These are phyloP conservation scores for Candida ficus DNA, from an alignment of 805 yeast species.

Conservation along the genomic window DNA sequence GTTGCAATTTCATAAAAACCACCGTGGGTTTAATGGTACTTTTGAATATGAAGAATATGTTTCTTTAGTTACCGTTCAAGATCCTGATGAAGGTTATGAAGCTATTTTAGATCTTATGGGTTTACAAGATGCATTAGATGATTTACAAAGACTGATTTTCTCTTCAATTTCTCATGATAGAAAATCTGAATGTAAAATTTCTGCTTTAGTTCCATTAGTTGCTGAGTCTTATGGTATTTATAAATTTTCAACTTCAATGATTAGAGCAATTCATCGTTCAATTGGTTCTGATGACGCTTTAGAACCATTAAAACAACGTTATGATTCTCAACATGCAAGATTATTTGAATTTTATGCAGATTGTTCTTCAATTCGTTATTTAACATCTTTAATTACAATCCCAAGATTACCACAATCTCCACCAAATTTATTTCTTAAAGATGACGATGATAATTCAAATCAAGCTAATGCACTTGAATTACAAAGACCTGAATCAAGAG, in stretches of 20 bases:
- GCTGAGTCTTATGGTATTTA: conserved; percentile 91
- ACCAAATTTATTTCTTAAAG: conserved; percentile 28
- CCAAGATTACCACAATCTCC: conserved; percentile 45
- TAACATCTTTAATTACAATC: conserved; percentile 74
- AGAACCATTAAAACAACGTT: conserved; percentile 67
- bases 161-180: conserved; percentile 60
- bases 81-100: conserved; percentile 94
- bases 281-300: conserved; percentile 72
- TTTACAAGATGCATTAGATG: conserved; percentile 78
- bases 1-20: conserved; percentile 75
- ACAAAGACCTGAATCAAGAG: conserved; percentile 21
- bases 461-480: conserved; percentile 1
- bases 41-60: conserved; percentile 95
- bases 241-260: conserved; percentile 83
- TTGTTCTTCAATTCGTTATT: conserved; percentile 76
- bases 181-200: conserved; percentile 67
- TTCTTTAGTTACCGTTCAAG: conserved; percentile 79
- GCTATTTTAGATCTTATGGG: conserved; percentile 80
- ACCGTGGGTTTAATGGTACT: conserved; percentile 89
- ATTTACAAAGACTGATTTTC: conserved; percentile 70
- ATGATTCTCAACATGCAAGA: conserved; percentile 51
- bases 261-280: conserved; percentile 77
- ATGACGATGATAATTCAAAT: conserved; percentile 20
- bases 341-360: conserved; percentile 84
- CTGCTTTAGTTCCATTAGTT: conserved; percentile 85